Conservation (phyloP, 352 stramenopile species). For the Saprolegnia diclina region DNA sequence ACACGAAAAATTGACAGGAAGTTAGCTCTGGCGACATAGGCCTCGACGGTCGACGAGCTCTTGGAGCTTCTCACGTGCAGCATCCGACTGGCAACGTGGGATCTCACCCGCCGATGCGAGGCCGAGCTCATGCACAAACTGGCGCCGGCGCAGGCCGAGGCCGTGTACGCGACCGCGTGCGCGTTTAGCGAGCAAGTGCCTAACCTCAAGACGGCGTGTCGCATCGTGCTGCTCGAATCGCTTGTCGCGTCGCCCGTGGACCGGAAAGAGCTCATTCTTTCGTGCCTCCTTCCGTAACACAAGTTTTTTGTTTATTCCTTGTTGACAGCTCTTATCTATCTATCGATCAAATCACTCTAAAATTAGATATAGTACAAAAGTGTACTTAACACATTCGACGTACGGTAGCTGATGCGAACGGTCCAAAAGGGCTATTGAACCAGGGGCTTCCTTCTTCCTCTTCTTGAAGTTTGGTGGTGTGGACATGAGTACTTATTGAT, state of each 20-base stretch:
- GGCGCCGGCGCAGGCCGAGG: background rate
- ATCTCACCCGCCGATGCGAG: background rate
- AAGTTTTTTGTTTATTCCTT: too few relatives aligned
- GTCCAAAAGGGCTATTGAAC: too few relatives aligned
- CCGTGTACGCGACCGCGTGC: background rate
- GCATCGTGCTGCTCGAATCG: constrained; percentile 6
- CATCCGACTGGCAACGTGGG: background rate
- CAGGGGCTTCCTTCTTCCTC: too few relatives aligned
- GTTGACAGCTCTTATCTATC: too few relatives aligned
- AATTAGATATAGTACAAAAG: too few relatives aligned
- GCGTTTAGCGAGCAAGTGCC: background rate
- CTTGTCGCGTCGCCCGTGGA: background rate
- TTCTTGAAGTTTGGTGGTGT: too few relatives aligned
- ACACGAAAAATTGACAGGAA: background rate
- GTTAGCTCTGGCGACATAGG: background rate
- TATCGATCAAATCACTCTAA: too few relatives aligned
- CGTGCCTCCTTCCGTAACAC: background rate
- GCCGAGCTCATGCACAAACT: background rate
- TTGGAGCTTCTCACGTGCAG: background rate
- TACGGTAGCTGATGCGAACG: too few relatives aligned
- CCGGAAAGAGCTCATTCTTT: constrained; percentile 5
- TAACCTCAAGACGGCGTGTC: constrained; percentile 4
- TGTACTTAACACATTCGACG: too few relatives aligned
- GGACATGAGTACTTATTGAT: too few relatives aligned
- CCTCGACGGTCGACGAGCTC: background rate